Evolutionary conservation across 2,329 filamentous ascomycete genomes (phyloP).

Genomic region (Aspergillus sp.): DNA sequence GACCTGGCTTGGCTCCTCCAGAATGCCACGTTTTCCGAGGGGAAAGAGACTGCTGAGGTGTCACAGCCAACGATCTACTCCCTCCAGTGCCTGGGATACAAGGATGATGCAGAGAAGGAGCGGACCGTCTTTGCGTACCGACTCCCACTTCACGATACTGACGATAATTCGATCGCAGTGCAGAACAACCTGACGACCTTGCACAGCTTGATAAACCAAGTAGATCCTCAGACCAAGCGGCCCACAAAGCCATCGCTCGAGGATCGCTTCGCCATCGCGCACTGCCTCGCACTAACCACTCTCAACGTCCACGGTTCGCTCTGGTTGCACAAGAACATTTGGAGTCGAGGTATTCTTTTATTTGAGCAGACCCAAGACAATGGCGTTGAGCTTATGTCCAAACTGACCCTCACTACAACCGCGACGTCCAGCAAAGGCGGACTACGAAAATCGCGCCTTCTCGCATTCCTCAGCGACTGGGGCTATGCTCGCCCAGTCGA

Average conservation of each 20-base stretch:
- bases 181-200: slow-evolving; percentile 16
- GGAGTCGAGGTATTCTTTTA: slow-evolving; percentile 32
- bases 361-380: slow-evolving; percentile 19
- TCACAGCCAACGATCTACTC: slow-evolving; percentile 32
- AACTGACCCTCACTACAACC: neutral
- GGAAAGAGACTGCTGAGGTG: neutral
- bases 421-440: neutral
- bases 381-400: slow-evolving; percentile 7
- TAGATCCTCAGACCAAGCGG: slow-evolving; percentile 20
- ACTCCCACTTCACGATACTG: slow-evolving; percentile 15
- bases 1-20: slow-evolving; percentile 32
- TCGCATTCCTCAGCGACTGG: slow-evolving; percentile 31
- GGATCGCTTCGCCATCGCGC: slow-evolving; percentile 29
- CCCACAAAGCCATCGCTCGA: slow-evolving; percentile 18
- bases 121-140: slow-evolving; percentile 29
- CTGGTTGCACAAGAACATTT: slow-evolving; percentile 35
- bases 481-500: slow-evolving; percentile 28
- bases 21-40: slow-evolving; percentile 26
- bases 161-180: neutral
- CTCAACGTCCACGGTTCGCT: slow-evolving; percentile 29
- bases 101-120: slow-evolving; percentile 28
- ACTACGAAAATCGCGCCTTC: neutral
- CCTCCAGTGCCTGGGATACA: slow-evolving; percentile 29
- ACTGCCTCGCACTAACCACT: slow-evolving; percentile 29
- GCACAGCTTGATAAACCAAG: slow-evolving; percentile 25